Base-by-base conservation (phyloP, 805 yeast species). In the Danielia reshetovae region DNA sequence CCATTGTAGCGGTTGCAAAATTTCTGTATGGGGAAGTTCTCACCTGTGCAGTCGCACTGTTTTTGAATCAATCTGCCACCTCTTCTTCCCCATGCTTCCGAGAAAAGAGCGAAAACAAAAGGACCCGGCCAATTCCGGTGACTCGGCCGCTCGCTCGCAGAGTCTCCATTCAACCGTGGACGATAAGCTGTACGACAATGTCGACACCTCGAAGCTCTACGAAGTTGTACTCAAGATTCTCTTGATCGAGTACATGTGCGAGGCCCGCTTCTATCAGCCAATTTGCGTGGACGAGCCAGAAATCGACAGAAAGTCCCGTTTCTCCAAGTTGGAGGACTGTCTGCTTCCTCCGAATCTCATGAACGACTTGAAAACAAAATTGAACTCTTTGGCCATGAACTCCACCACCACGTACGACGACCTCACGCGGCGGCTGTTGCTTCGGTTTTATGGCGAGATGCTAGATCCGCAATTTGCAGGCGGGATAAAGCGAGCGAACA, bases 381-480 rank as follows among this genome's bases (percentile, higher is more conserved):
- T 78, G 34, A 60, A 66, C 34, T 45, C 55, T 12, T 63, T 79
- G 2, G 75, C 81, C 15, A 60, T 76, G 60, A 65, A 69, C 18
- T 52, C 47, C 24, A 57, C 50, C 11, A 39, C 54, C 7, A 36
- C 52, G 17, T 49, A 62, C 26, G 77, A 74, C 33, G 77, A 72
- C 4, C 57, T 70, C 36, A 69, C 81, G 9, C 65, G 84, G 40
- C 61, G 83, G 23, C 71, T 80, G 32, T 64, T 81, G 29, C 55
- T 83, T 17, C 72, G 84, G 17, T 69, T 81, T 38, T 82, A 83
- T 53, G 79, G 78, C 36, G 81, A 77, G 29, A 46, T 78, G 18
- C 59, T 80, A 24, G 73, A 70, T 32, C 77, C 81, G 4, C 56
- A 46, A 18, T 60, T 62, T 45, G 63, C 60, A 23, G 43, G 43